Percentiles rank a stretch among this genome's conserved stretches.
phyloP scores from a whole-genome alignment of 2,329 filamentous ascomycete genomes.

The Xylaria sp. region DNA sequence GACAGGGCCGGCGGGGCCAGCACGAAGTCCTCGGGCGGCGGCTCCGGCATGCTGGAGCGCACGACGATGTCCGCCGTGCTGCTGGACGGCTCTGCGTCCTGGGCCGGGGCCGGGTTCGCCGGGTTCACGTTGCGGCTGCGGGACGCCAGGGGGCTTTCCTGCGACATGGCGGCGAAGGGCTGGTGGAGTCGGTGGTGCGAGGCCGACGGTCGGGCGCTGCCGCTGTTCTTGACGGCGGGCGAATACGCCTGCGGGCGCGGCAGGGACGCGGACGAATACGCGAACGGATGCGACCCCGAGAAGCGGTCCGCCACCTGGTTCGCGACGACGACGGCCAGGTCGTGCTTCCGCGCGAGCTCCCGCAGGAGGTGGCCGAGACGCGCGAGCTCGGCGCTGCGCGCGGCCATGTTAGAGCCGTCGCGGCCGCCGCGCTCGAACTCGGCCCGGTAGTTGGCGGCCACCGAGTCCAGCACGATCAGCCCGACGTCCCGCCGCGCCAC shows the following conservation, averaged over 20 bases:
- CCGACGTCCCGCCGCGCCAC: slow-evolving; percentile 77
- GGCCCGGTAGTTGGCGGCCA: slow-evolving; percentile 93
- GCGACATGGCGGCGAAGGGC: slow-evolving; percentile 34
- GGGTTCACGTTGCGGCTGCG: slow-evolving; percentile 43
- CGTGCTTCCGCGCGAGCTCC: slow-evolving; percentile 73
- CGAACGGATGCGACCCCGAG: slow-evolving; percentile 17
- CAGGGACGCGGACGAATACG: neutral
- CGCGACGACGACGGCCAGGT: slow-evolving; percentile 85
- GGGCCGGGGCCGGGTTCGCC: slow-evolving; percentile 30
- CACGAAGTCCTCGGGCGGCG: slow-evolving; percentile 39
- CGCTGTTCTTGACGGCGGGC: slow-evolving; percentile 31
- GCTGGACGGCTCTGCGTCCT: slow-evolving; percentile 46
- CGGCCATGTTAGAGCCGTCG: slow-evolving; percentile 67
- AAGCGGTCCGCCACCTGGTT: slow-evolving; percentile 97
- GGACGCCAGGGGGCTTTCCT: slow-evolving; percentile 58
- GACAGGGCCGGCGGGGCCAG: slow-evolving; percentile 57
- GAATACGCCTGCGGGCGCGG: slow-evolving; percentile 3
- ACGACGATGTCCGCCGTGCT: slow-evolving; percentile 46
- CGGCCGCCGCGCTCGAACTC: slow-evolving; percentile 72
- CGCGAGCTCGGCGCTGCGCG: slow-evolving; percentile 76
- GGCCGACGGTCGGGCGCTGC: neutral
- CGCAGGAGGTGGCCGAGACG: slow-evolving; percentile 77
- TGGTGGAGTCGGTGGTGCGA: slow-evolving; percentile 21
- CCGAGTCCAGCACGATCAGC: slow-evolving; percentile 85
- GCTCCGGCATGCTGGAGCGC: slow-evolving; percentile 44